Evolutionary conservation across 1,139 yeast genomes (phyloP), one percentile per base, ranked within the genome.

Genomic region (Blastobotrys apis): DNA sequence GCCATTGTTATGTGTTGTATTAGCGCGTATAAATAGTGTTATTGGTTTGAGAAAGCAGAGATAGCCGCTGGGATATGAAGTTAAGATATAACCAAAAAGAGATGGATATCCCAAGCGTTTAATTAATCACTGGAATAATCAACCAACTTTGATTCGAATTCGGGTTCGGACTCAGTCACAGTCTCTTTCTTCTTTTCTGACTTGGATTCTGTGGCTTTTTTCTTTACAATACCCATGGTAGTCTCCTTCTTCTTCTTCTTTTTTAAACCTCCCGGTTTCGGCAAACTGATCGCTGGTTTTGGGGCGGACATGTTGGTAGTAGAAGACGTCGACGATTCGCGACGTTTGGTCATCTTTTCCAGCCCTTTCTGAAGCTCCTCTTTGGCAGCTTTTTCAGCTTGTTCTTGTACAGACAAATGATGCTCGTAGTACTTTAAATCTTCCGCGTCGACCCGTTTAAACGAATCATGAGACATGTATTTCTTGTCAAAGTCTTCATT

Each of bases 381-480:
- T 21, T 50, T 39, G 5, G 41, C 26, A 30, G 45, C 52, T 15
- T 19, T 36, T 25, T 50, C 50, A 10, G 45, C 35, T 23, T 37
- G 43, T 33, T 31, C 33, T 29, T 46, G 44, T 16, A 26, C 38
- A 23, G 23, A 34, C 19, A 34, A 32, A 27, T 52, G 35, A 9
- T 41, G 21, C 22, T 52, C 47, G 30, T 50, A 41, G 35, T 49
- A 47, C 33, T 43, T 43, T 5, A 47, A 43, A 12, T 53, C 56
- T n/a, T 39, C 38, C 13, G 44, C 45, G 38, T 52, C 49, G 13
- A 51, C 39, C 17, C 52, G 39, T 25, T 44, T 48, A n/a, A 44
- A 30, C 9, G 49, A 45, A 32, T 47, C 50, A 19, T 39, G 44
- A 26, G 44, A 47, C 1, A 47, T 41, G 21, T 42, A 45, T 30